These are phyloP conservation scores for Sicyos edulis DNA, from an alignment of 306 rosid species.

Conservation along the genomic window DNA sequence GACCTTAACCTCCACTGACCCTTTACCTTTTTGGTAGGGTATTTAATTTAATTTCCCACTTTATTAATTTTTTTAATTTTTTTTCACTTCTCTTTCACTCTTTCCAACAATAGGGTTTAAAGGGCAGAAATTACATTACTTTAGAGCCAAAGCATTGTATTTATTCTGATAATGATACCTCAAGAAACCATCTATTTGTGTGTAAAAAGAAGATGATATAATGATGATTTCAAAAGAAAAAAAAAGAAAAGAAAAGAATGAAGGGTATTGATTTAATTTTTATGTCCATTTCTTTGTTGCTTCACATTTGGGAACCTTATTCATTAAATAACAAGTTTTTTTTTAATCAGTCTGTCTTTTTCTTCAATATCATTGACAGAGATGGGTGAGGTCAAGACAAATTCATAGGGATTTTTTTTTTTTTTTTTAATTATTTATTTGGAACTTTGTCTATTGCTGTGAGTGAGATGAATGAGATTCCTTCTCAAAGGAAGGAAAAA, in stretches of 20 bases:
- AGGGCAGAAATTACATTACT: no score
- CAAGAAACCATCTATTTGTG: conserved; percentile 10
- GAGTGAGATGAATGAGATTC: no score
- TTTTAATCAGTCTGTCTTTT: background rate
- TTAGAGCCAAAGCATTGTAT: conserved; percentile 3
- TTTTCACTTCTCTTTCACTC: conserved; percentile 1
- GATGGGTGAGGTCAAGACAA: no score
- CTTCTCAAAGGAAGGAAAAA: background rate
- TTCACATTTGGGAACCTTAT: conserved; percentile 16
- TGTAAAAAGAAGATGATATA: background rate
- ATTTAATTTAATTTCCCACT: background rate
- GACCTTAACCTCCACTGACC: no score
- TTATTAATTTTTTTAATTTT: no score
- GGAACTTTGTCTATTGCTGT: no score
- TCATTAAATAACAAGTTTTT: background rate
- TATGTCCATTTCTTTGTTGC: conserved; percentile 7
- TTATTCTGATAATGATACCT: conserved; percentile 9
- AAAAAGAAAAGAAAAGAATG: no score
- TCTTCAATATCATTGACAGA: no score
- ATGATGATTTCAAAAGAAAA: background rate
- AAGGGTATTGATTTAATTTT: background rate
- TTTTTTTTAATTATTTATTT: no score
- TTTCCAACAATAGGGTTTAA: background rate
- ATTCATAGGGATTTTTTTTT: no score
- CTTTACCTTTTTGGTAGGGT: conserved; percentile 14